A percentile compares a stretch with the other conserved stretches of the same genome.
These are phyloP conservation scores for Triangularia verruculosa DNA, from an alignment of 2,329 filamentous ascomycete genomes.

Conservation along the genomic window DNA sequence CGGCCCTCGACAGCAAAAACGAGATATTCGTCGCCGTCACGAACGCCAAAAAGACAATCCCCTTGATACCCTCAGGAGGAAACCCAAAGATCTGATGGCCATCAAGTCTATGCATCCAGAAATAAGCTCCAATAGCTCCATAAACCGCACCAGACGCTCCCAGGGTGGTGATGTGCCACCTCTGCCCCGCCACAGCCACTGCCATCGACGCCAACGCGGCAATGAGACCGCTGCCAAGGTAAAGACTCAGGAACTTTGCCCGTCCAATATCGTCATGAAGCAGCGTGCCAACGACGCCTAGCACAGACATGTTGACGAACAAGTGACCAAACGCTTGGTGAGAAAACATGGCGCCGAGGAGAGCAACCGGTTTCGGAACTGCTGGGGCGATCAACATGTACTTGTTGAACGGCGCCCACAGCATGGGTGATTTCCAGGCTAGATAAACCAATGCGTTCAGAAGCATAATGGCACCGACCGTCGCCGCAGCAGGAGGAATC, in stretches of 20 bases:
- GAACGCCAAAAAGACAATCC: constrained; percentile 52
- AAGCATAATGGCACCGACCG: constrained; percentile 60
- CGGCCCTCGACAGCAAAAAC: constrained; percentile 42
- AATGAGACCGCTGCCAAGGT: constrained; percentile 55
- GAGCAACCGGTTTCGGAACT: constrained; percentile 58
- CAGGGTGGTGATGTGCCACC: constrained; percentile 51
- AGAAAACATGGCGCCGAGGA: constrained; percentile 66
- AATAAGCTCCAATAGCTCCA: constrained; percentile 60
- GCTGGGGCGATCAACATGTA: constrained; percentile 65
- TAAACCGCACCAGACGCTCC: constrained; percentile 66
- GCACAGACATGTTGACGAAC: constrained; percentile 59
- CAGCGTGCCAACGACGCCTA: constrained; percentile 64
- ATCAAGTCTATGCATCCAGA: constrained; percentile 56
- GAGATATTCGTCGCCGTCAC: constrained; percentile 50
- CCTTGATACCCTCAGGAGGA: constrained; percentile 53
- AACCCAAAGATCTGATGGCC: constrained; percentile 56
- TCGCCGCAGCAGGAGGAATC: constrained; percentile 60
- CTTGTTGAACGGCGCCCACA: constrained; percentile 65
- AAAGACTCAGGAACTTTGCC: constrained; percentile 66
- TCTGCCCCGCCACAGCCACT: constrained; percentile 45
- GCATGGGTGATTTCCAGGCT: constrained; percentile 61
- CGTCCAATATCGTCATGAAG: constrained; percentile 70
- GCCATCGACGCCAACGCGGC: constrained; percentile 59
- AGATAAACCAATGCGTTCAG: constrained; percentile 56
- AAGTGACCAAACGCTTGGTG: constrained; percentile 64